These are phyloP conservation scores for Amanita rubescens DNA, from an alignment of 768 basidiomycete genomes.

Conservation along the genomic window DNA sequence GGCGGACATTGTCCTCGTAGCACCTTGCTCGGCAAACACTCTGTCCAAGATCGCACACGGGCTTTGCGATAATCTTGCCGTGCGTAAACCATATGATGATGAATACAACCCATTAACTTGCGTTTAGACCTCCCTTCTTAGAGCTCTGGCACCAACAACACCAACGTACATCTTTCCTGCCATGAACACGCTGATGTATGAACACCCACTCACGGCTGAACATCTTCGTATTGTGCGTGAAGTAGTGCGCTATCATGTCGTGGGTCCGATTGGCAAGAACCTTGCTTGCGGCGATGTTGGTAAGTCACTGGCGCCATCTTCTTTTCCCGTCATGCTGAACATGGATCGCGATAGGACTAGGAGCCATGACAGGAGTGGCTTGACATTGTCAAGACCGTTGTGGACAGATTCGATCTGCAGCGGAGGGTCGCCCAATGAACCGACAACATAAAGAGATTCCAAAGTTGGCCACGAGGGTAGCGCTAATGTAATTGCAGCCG, in stretches of 20 bases:
- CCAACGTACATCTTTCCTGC: slow-evolving; percentile 92
- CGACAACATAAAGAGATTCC: too few species aligned
- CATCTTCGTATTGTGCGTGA: slow-evolving; percentile 74
- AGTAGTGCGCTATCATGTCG: slow-evolving; percentile 69
- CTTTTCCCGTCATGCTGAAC: not conserved
- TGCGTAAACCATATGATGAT: slow-evolving; percentile 23
- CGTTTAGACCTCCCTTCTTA: slow-evolving; percentile 68
- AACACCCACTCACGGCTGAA: slow-evolving; percentile 83
- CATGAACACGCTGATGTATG: slow-evolving; percentile 99
- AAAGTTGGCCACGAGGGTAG: too few species aligned
- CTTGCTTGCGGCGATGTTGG: slow-evolving; percentile 93
- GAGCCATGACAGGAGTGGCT: slow-evolving; percentile 97
- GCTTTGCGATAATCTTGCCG: slow-evolving; percentile 85
- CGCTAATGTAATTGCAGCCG: too few species aligned
- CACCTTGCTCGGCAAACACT: slow-evolving; percentile 96
- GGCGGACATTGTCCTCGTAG: slow-evolving; percentile 93
- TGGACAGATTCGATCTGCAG: slow-evolving; percentile 39
- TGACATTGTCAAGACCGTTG: slow-evolving; percentile 75
- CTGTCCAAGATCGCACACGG: slow-evolving; percentile 89
- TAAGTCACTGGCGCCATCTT: slow-evolving; percentile 24
- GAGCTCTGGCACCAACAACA: slow-evolving; percentile 76
- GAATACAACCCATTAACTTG: not conserved
- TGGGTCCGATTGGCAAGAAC: slow-evolving; percentile 82
- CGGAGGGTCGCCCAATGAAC: not conserved
- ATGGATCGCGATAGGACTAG: slow-evolving; percentile 60